phyloP scores from a whole-genome alignment of 768 basidiomycete species.

The Phaeotremella fagi region DNA sequence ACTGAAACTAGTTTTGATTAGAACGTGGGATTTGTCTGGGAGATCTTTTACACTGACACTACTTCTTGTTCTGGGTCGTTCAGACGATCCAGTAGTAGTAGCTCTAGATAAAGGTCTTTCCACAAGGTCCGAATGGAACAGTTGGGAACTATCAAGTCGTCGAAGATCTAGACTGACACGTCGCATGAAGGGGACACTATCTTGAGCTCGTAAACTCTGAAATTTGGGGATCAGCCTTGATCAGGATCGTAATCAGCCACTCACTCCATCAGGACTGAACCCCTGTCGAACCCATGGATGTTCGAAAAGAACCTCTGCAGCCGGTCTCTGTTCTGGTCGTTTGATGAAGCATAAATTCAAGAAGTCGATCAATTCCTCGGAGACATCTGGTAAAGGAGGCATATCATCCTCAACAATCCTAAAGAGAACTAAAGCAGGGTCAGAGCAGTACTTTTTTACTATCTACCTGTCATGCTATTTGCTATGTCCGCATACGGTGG shows the following conservation, averaged over 20 bases:
- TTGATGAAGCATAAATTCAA: conserved; percentile 84
- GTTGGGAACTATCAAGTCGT: conserved; percentile 55
- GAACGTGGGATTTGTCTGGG: conserved; percentile 63
- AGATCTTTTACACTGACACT: conserved; percentile 32
- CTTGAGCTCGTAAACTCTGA: conserved; percentile 76
- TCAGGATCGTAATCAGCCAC: conserved; percentile 10
- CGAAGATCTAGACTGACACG: conserved; percentile 82
- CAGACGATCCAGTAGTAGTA: neutral
- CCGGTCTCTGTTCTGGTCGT: conserved; percentile 74
- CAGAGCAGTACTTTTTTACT: too few species aligned
- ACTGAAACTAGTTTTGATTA: conserved; percentile 87
- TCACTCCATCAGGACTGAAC: conserved; percentile 73
- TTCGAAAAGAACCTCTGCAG: conserved; percentile 76
- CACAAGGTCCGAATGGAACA: conserved; percentile 12
- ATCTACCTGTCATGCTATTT: conserved; percentile 81
- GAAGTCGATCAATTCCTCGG: conserved; percentile 72
- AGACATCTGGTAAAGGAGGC: conserved; percentile 79
- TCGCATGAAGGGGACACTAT: conserved; percentile 90
- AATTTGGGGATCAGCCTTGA: conserved; percentile 30
- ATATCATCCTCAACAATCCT: conserved; percentile 89
- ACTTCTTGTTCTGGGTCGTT: conserved; percentile 49
- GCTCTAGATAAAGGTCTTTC: neutral
- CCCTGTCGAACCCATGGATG: conserved; percentile 84
- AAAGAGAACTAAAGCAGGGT: conserved; percentile 98
- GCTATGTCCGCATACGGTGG: conserved; percentile 87